phyloP scores from a whole-genome alignment of 305 asterid genomes.

The Ajuga reptans region DNA sequence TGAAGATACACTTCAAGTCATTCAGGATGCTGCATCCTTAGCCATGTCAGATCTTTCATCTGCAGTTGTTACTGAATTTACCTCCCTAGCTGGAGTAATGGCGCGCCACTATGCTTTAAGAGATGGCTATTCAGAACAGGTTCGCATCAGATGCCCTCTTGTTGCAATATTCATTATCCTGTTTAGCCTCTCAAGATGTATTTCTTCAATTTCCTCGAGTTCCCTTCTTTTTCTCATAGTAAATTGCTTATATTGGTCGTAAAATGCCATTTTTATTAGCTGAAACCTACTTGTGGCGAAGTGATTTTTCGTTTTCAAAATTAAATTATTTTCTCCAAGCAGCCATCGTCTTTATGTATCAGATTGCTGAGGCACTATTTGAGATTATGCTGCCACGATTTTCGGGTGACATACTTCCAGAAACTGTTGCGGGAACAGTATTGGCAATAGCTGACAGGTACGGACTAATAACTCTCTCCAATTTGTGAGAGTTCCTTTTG shows the following conservation, averaged over 20 bases:
- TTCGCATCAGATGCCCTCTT: constrained; percentile 21
- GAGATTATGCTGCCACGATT: constrained; percentile 89
- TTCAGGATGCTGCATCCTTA: constrained; percentile 66
- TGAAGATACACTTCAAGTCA: constrained; percentile 48
- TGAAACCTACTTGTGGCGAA: neutral
- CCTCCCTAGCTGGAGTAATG: constrained; percentile 91
- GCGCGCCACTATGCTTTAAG: constrained; percentile 93
- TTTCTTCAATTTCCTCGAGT: neutral
- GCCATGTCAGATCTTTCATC: constrained; percentile 93
- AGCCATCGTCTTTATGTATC: constrained; percentile 18
- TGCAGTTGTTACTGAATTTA: constrained; percentile 85
- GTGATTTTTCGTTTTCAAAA: neutral
- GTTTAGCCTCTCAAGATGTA: constrained; percentile 12
- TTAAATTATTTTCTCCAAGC: constrained; percentile 18
- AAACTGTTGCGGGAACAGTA: constrained; percentile 71
- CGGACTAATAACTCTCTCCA: constrained; percentile 13
- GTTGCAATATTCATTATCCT: neutral
- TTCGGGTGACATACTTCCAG: constrained; percentile 84
- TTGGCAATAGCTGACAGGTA: constrained; percentile 91
- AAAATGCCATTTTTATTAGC: constrained; percentile 20
- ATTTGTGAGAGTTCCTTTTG: neutral
- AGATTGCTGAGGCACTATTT: constrained; percentile 82
- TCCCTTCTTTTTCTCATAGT: constrained; percentile 8
- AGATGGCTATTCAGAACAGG: constrained; percentile 88
- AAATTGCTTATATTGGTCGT: neutral